Evolutionary conservation across 345 rosid species (phyloP).

Genomic region (Aquilaria yunnanensis): DNA sequence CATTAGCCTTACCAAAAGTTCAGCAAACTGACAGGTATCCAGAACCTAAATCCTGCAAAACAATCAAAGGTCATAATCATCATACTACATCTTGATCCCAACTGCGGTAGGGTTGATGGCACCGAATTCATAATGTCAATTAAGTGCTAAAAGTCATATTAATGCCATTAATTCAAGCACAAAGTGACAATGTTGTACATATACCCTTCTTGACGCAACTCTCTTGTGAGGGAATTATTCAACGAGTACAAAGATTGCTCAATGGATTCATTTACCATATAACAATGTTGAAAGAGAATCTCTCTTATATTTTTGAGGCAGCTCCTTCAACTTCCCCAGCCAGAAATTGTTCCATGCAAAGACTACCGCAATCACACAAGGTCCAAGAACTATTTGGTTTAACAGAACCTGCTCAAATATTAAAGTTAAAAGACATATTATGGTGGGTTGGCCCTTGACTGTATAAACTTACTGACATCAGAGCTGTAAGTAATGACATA

Average conservation of each 20-base stretch:
- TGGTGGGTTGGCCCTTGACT: constrained; percentile 3
- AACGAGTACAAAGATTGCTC: constrained; percentile 14
- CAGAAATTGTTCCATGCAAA: constrained; percentile 94
- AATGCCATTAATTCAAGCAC: not conserved
- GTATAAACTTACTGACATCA: not conserved
- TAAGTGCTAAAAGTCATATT: not conserved
- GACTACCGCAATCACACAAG: constrained; percentile 76
- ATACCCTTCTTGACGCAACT: too few relatives aligned
- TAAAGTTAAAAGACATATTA: not conserved
- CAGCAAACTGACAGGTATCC: constrained; percentile 88
- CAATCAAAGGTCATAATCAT: constrained; percentile 9
- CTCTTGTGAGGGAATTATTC: not conserved
- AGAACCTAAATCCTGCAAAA: constrained; percentile 83
- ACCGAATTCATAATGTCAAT: not conserved
- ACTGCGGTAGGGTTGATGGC: not conserved
- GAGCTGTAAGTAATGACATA: not conserved
- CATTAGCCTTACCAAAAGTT: constrained; percentile 60
- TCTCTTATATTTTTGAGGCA: constrained; percentile 61
- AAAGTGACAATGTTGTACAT: not conserved
- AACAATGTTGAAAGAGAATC: constrained; percentile 83
- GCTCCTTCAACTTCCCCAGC: constrained; percentile 70
- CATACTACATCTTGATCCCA: not conserved
- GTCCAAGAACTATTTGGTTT: constrained; percentile 90
- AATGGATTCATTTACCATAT: constrained; percentile 41
- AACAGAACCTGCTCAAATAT: constrained; percentile 51